Conservation (phyloP, 2,329 filamentous ascomycete species). For the Pyrenophora tritici-repentis region DNA sequence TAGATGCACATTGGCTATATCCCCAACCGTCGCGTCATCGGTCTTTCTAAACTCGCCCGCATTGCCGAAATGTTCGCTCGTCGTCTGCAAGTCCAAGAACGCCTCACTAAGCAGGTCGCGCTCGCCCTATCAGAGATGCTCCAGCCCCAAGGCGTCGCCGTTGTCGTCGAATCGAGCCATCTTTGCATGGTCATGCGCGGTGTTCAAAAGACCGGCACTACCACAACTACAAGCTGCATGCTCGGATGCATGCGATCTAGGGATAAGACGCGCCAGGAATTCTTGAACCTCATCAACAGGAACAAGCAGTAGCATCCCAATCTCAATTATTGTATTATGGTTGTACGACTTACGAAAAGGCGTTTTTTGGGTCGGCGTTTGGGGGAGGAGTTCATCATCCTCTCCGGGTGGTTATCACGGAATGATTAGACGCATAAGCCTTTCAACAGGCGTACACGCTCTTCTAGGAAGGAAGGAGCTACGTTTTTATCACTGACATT, state of each 20-base stretch:
- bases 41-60: slow-evolving; percentile 91
- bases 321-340: neutral
- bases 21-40: slow-evolving; percentile 86
- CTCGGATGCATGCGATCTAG: slow-evolving; percentile 93
- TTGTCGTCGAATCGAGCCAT: slow-evolving; percentile 96
- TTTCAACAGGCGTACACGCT: too few relatives aligned
- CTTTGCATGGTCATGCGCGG: slow-evolving; percentile 99
- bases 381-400: slow-evolving; percentile 40
- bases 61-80: slow-evolving; percentile 97
- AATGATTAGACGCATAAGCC: too few relatives aligned
- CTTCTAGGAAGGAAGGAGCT: neutral
- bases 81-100: slow-evolving; percentile 92
- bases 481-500: too few relatives aligned
- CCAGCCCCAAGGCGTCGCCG: slow-evolving; percentile 90
- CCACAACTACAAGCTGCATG: slow-evolving; percentile 95
- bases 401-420: slow-evolving; percentile 11
- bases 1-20: slow-evolving; percentile 99
- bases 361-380: slow-evolving; percentile 14
- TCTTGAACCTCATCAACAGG: slow-evolving; percentile 70
- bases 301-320: slow-evolving; percentile 14
- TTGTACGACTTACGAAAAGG: slow-evolving; percentile 5
- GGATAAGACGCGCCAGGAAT: slow-evolving; percentile 94
- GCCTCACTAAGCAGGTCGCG: slow-evolving; percentile 93
- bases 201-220: slow-evolving; percentile 87
- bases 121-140: slow-evolving; percentile 91